phyloP scores from a whole-genome alignment of 1,139 yeast species.

The Candida neerlandica region DNA sequence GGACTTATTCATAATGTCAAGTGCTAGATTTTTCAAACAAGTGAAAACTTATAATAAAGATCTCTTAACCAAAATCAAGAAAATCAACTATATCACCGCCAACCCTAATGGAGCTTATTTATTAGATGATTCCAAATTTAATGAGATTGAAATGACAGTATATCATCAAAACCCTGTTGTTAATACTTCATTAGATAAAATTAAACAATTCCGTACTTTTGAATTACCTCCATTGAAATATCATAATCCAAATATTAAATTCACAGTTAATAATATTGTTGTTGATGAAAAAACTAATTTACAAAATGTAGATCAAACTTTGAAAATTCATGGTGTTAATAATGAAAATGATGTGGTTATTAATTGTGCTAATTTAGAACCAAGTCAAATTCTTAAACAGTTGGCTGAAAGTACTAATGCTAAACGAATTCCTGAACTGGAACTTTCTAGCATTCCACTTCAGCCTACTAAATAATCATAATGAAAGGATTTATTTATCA shows the following conservation, averaged over 20 bases:
- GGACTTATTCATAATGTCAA: not conserved
- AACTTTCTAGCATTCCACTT: slow-evolving; percentile 25
- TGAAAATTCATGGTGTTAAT: slow-evolving; percentile 30
- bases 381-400: slow-evolving; percentile 29
- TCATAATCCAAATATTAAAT: slow-evolving; percentile 72
- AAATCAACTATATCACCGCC: slow-evolving; percentile 46
- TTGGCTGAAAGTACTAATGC: slow-evolving; percentile 39
- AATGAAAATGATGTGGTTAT: slow-evolving; percentile 25
- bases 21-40: not conserved
- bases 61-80: slow-evolving; percentile 27
- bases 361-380: slow-evolving; percentile 35
- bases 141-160: slow-evolving; percentile 29
- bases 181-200: slow-evolving; percentile 38
- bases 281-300: slow-evolving; percentile 43
- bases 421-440: slow-evolving; percentile 26
- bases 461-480: not conserved
- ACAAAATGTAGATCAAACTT: slow-evolving; percentile 50
- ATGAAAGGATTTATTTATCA: not conserved
- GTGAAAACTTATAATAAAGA: slow-evolving; percentile 12
- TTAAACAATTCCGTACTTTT: slow-evolving; percentile 65
- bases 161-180: slow-evolving; percentile 12
- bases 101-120: slow-evolving; percentile 36
- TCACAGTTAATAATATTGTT: slow-evolving; percentile 54
- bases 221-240: slow-evolving; percentile 78
- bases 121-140: slow-evolving; percentile 27